phyloP scores from a whole-genome alignment of 225 moss, liverwort and hornwort species.

The Neckera pumila region DNA sequence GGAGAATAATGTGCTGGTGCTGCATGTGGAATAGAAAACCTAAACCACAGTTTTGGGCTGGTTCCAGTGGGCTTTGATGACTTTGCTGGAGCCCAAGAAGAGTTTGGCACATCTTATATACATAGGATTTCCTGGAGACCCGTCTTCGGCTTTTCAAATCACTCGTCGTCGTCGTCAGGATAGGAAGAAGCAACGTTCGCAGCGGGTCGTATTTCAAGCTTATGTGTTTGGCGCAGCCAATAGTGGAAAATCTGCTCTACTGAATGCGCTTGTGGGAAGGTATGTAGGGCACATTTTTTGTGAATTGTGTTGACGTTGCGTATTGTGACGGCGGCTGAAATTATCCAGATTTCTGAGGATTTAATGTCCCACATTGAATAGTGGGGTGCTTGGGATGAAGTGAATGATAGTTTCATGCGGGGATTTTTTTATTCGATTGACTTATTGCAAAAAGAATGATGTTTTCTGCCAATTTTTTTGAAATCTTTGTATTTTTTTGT shows the following conservation, averaged over 20 bases:
- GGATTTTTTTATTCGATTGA: not conserved
- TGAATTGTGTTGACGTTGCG: not conserved
- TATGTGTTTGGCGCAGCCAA: slow-evolving; percentile 84
- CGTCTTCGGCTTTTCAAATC: slow-evolving; percentile 76
- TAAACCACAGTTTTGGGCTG: not conserved
- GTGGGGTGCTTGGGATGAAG: not conserved
- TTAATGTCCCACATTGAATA: not conserved
- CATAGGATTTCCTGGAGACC: slow-evolving; percentile 79
- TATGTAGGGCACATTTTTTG: slow-evolving; percentile 5
- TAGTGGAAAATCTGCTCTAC: slow-evolving; percentile 82
- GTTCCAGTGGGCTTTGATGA: slow-evolving; percentile 93
- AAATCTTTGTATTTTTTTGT: not conserved
- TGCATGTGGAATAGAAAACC: not conserved
- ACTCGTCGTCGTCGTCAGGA: slow-evolving; percentile 87
- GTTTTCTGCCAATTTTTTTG: not conserved
- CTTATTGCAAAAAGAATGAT: not conserved
- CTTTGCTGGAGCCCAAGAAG: slow-evolving; percentile 75
- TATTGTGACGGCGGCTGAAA: not conserved
- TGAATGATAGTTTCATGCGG: not conserved
- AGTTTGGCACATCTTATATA: slow-evolving; percentile 89
- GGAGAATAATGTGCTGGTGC: not conserved
- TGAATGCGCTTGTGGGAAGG: slow-evolving; percentile 96
- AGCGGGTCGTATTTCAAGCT: slow-evolving; percentile 72
- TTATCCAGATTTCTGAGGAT: not conserved
- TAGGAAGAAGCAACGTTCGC: slow-evolving; percentile 79